These are phyloP conservation scores for Diaporthe batatas DNA, from an alignment of 2,329 filamentous ascomycete species.

Conservation along the genomic window DNA sequence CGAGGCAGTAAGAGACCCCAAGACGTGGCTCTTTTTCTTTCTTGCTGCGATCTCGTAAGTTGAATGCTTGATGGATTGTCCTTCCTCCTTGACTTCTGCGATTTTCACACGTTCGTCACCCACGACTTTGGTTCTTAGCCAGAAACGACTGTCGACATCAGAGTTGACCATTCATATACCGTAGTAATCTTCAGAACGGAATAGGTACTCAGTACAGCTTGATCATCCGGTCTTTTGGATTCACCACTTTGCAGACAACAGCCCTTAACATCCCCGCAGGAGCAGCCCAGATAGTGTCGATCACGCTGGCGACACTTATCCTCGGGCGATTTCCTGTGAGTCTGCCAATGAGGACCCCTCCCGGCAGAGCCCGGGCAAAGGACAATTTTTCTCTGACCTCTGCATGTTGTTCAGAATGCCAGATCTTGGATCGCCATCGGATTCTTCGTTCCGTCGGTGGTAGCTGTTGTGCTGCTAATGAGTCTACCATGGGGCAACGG, in stretches of 20 bases:
- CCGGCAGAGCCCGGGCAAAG: too few relatives aligned
- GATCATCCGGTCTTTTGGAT: conserved; percentile 28
- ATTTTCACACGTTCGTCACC: too few relatives aligned
- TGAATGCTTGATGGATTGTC: too few relatives aligned
- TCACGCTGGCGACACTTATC: conserved; percentile 11
- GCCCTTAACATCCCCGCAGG: conserved; percentile 21
- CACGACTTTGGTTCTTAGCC: neutral
- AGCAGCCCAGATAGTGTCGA: conserved; percentile 12
- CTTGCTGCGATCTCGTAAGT: conserved; percentile 32
- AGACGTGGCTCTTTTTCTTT: conserved; percentile 30
- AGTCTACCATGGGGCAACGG: conserved; percentile 16
- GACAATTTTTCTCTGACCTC: neutral
- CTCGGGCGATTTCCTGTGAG: conserved; percentile 13
- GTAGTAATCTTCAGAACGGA: conserved; percentile 21
- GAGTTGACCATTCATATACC: neutral
- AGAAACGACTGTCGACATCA: neutral
- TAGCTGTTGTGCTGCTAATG: conserved; percentile 18
- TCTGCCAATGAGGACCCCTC: neutral
- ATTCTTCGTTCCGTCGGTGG: conserved; percentile 5
- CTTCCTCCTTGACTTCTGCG: neutral
- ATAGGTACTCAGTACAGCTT: conserved; percentile 20
- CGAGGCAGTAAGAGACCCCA: conserved; percentile 5
- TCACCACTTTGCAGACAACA: conserved; percentile 18
- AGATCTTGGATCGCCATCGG: conserved; percentile 21
- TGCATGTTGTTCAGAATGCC: neutral